Conservation (phyloP, 192 early-diverging fungal species). For the Coemansia brasiliensis region DNA sequence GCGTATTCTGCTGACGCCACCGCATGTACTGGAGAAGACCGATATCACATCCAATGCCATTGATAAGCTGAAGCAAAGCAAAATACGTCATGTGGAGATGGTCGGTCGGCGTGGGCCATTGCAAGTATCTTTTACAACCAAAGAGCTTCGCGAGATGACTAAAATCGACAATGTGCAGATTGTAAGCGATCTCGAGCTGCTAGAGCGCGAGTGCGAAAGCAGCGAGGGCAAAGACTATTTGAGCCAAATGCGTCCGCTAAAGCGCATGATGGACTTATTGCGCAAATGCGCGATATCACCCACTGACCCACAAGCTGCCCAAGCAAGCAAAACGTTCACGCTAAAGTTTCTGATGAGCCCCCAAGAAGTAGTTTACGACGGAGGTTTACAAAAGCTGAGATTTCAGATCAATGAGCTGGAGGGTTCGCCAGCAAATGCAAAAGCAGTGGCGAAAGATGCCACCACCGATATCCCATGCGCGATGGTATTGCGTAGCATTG, state of each 20-base stretch:
- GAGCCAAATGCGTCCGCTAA: constrained; percentile 63
- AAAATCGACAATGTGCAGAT: constrained; percentile 66
- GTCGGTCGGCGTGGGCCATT: constrained; percentile 90
- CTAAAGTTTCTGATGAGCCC: constrained; percentile 78
- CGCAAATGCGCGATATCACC: constrained; percentile 55
- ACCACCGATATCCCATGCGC: constrained; percentile 62
- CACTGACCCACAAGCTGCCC: not conserved
- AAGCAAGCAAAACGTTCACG: constrained; percentile 61
- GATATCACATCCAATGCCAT: constrained; percentile 83
- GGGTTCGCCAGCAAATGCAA: constrained; percentile 56
- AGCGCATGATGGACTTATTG: constrained; percentile 83
- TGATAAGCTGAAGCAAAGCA: constrained; percentile 62
- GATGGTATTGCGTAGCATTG: constrained; percentile 79
- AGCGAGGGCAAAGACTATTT: constrained; percentile 29
- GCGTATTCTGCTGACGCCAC: constrained; percentile 74
- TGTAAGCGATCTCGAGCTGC: constrained; percentile 59
- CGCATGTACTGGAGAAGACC: constrained; percentile 74
- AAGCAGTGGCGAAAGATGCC: constrained; percentile 64
- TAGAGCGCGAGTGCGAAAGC: constrained; percentile 58
- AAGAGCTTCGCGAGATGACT: constrained; percentile 94
- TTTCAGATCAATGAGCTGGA: constrained; percentile 71
- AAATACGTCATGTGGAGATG: constrained; percentile 80
- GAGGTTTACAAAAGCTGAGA: constrained; percentile 15
- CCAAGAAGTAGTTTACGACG: constrained; percentile 48
- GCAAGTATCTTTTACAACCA: constrained; percentile 92